Percentiles rank a stretch among this genome's conserved stretches.
Conservation (phyloP, 1,139 yeast species). For the Geotrichum phurueaensis region DNA sequence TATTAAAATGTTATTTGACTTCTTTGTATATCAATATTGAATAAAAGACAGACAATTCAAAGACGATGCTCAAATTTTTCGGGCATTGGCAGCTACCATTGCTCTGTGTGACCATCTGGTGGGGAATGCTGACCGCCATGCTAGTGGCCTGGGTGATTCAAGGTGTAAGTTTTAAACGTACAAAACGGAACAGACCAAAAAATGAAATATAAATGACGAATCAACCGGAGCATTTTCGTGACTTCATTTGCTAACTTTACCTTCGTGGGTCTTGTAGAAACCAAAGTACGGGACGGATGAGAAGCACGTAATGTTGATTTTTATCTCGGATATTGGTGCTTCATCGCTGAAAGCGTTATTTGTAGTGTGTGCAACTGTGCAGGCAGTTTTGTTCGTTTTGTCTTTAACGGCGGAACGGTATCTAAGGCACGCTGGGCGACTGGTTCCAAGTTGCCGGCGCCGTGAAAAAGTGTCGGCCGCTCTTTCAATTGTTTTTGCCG, state of each 20-base stretch:
- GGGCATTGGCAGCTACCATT: slow-evolving; percentile 48
- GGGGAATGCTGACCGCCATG: slow-evolving; percentile 72
- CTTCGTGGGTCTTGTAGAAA: background rate
- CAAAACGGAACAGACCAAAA: too few species aligned
- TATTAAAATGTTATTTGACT: background rate
- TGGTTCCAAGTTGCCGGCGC: slow-evolving; percentile 48
- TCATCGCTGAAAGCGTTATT: slow-evolving; percentile 76
- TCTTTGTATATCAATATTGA: background rate
- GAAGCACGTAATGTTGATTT: slow-evolving; percentile 27
- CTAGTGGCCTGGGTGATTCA: slow-evolving; percentile 67
- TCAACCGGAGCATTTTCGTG: too few species aligned
- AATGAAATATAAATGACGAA: too few species aligned
- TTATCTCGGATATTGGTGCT: slow-evolving; percentile 83
- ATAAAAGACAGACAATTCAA: background rate
- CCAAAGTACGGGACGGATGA: slow-evolving; percentile 8
- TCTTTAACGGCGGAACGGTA: slow-evolving; percentile 52
- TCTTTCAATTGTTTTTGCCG: slow-evolving; percentile 47
- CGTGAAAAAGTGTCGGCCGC: slow-evolving; percentile 49
- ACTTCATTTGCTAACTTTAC: background rate
- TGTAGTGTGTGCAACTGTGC: slow-evolving; percentile 68
- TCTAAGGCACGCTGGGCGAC: slow-evolving; percentile 47
- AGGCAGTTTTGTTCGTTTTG: slow-evolving; percentile 71
- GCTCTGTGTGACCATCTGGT: slow-evolving; percentile 54
- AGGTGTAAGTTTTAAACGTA: slow-evolving; percentile 40
- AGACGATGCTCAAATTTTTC: slow-evolving; percentile 7